Percentiles rank a stretch among this genome's conserved stretches.
Conservation (phyloP, 208 protist species). For the Phytomonas sp. region DNA sequence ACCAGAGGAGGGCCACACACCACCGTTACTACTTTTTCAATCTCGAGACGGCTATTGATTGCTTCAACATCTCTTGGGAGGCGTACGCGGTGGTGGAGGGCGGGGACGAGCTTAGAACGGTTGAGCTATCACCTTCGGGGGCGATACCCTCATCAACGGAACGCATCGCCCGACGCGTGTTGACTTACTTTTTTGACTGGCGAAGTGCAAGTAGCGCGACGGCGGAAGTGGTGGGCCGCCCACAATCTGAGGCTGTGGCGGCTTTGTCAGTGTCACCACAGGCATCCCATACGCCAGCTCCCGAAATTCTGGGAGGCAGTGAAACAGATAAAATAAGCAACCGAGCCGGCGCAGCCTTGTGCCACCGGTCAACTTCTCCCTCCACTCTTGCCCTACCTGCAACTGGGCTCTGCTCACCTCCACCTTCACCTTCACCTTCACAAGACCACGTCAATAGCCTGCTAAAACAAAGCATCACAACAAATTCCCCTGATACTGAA, state of each 20-base stretch:
- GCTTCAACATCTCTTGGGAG: constrained; percentile 85
- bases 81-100: constrained; percentile 36
- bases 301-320: neutral
- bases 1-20: neutral
- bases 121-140: neutral
- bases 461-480: neutral
- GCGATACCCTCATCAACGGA: neutral
- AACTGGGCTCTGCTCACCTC: neutral
- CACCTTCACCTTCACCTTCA: neutral
- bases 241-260: neutral
- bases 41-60: constrained; percentile 81
- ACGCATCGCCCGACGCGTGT: neutral
- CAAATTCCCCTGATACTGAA: neutral
- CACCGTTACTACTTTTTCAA: constrained; percentile 41
- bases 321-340: neutral
- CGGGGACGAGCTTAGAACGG: neutral
- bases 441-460: neutral
- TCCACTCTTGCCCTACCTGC: neutral
- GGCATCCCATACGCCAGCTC: too few relatives aligned
- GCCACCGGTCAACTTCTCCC: neutral
- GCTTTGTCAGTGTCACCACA: neutral
- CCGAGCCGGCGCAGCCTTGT: neutral
- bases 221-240: too few relatives aligned
- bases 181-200: neutral
- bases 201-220: neutral